Percentiles rank a stretch among this genome's conserved stretches.
These are phyloP conservation scores for Plantago major DNA, from an alignment of 257 asterid genomes.

Conservation along the genomic window DNA sequence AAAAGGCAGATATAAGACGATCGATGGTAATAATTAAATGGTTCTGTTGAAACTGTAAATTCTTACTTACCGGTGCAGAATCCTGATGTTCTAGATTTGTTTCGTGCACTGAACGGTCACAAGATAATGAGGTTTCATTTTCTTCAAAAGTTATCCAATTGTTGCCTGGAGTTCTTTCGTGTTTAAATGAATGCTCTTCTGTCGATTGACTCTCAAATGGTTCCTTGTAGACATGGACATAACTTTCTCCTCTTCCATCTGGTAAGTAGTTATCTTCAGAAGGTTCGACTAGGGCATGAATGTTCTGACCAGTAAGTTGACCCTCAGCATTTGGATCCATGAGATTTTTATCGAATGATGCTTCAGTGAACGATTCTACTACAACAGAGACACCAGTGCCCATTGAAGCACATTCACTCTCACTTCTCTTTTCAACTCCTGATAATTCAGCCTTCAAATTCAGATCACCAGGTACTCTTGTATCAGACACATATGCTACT, in stretches of 20 bases:
- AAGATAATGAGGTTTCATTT: slow-evolving; percentile 24
- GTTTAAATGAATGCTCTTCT: slow-evolving; percentile 22
- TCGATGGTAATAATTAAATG: background rate
- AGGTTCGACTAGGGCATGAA: too few species aligned
- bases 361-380: slow-evolving; percentile 16
- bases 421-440: slow-evolving; percentile 19
- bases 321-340: background rate
- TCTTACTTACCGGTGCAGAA: slow-evolving; percentile 40
- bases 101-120: slow-evolving; percentile 34
- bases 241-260: background rate
- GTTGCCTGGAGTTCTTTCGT: slow-evolving; percentile 22
- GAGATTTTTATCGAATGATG: slow-evolving; percentile 20
- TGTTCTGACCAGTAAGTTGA: too few species aligned
- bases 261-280: too few species aligned
- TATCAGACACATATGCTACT: slow-evolving; percentile 12
- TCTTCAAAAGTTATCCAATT: slow-evolving; percentile 31
- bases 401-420: slow-evolving; percentile 16
- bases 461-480: slow-evolving; percentile 10
- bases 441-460: slow-evolving; percentile 10
- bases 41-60: background rate
- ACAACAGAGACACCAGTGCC: slow-evolving; percentile 1
- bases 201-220: slow-evolving; percentile 11
- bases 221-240: slow-evolving; percentile 9
- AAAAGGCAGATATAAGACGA: too few species aligned
- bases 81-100: slow-evolving; percentile 18